Base-by-base conservation (phyloP, 495 filamentous ascomycete species). In the Aspergillus haitiensis region DNA sequence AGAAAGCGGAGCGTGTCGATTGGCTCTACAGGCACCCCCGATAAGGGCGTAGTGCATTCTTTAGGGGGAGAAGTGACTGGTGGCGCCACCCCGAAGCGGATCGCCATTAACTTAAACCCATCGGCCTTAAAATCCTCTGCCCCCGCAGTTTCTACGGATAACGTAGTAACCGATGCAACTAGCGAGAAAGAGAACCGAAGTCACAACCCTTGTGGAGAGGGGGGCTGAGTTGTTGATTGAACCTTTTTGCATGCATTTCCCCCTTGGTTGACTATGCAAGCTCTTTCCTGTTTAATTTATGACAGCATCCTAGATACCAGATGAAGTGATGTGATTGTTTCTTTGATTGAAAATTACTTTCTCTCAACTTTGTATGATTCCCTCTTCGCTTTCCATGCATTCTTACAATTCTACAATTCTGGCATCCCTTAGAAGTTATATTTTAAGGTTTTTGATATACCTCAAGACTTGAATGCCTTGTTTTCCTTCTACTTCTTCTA, bases 101-200 rank as follows among this genome's bases (percentile, higher is more conserved):
- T 82, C 42, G 78, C 79, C n/a, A 82, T 82, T 54, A 81, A 79
- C 45, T 57, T 82, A 12, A 64, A 71, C 18, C 61, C 65, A 45
- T 37, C 65, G 12, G 51, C 60, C 6, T 31, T 40, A 34, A 75
- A 74, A 48, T 35, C 66, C 7, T 36, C 58, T 7, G 42, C 60
- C 2, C 64, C 66, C n/a, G 45, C 54, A 7, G 63, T 63, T 7
- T 52, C 54, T 27, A 42, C 60, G 1, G 56, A 66, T n/a, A 51
- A 60, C 21, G 50, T 56, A 39, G 45, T 58, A 21, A 59, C 53
- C 32, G 62, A 69, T 49, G 55, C 64, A 51, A 44, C 58, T 62
- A 72, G 67, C 42, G 76, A 80, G 59, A 76, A 75, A 53, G 75
- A 76, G 65, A 78, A 75, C 51, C 67, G 62, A 33, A 63, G 65